Base-by-base conservation (phyloP, 441 rosid species). In the Sinapis alba region DNA sequence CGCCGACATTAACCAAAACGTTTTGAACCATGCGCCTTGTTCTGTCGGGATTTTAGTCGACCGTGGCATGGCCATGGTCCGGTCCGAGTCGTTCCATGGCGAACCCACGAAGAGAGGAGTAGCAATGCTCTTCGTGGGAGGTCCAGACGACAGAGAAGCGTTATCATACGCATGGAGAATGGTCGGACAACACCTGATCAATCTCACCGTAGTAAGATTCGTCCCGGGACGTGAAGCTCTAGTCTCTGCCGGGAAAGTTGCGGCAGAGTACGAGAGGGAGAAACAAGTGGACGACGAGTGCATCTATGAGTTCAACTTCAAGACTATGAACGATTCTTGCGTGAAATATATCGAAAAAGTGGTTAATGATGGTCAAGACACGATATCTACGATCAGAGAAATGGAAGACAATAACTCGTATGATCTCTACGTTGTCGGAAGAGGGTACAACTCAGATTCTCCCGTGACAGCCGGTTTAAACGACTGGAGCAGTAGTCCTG, bases 41-140 rank as follows among this genome's bases (percentile, higher is more conserved):
- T 79, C 91, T 1, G 71, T 87, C 0, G 91, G 86, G 18, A 74
- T 89, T 70, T 82, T 87, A 1, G 79, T 89, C n/a, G 87, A 89
- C 62, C 81, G 85, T 12, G 91, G 91, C 2, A 77, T 85, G 8
- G 62, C 69, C 78, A 27, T 58, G 75, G 2, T 54, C 28, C 10
- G 15, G 15, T 21, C 73, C 1, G 78, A 75, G 57, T 32, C 15
- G 13, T 1, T 2, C 1, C 68, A 43, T 38, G 61, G 66, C 0
- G 56, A 38, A 0, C 6, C 27, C 24, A 15, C 1, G 12, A 26
- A 27, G 38, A 47, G 65, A 16, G 57, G 58, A 18, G 32, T 84
- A 6, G 75, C 79, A 8, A 66, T 90, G 86, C 18, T 84, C 21
- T 88, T 84, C 67, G 62, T 83, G 0, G 88, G 87, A 0, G 88